Conservation (phyloP, 495 filamentous ascomycete genomes). For the Penicillium silybi region DNA sequence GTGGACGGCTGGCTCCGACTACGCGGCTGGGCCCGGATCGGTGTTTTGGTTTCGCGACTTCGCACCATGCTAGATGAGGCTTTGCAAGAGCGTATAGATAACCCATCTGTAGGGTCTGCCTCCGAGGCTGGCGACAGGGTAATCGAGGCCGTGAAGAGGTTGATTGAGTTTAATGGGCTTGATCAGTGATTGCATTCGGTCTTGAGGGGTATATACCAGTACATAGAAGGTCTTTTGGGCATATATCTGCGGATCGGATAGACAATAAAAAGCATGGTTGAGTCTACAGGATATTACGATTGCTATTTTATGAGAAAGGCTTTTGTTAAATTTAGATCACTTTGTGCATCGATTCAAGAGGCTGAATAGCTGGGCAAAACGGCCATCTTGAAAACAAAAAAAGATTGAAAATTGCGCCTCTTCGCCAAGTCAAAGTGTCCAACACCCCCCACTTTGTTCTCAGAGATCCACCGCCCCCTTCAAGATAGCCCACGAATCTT, state of each 20-base stretch:
- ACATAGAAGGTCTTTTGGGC: neutral
- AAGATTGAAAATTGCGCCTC: too few species aligned
- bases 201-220: neutral
- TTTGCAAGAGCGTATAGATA: slow-evolving; percentile 72
- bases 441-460: too few species aligned
- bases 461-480: too few species aligned
- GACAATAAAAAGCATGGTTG: neutral
- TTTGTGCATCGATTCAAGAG: neutral
- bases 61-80: slow-evolving; percentile 82
- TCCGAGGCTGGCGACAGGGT: slow-evolving; percentile 54
- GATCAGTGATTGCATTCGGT: slow-evolving; percentile 49
- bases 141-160: slow-evolving; percentile 66
- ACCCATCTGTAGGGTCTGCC: slow-evolving; percentile 49
- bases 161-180: slow-evolving; percentile 85
- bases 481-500: too few species aligned
- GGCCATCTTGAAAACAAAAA: neutral
- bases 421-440: too few species aligned
- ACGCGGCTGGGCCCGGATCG: slow-evolving; percentile 91
- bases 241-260: neutral
- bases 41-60: slow-evolving; percentile 79
- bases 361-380: neutral
- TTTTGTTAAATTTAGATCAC: neutral
- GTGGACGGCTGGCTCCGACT: slow-evolving; percentile 92
- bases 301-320: neutral
- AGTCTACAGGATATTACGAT: neutral